A percentile compares a stretch with the other conserved stretches of the same genome.
phyloP scores from a whole-genome alignment of 192 early-diverging fungal genomes.

The Linnemannia zychae region DNA sequence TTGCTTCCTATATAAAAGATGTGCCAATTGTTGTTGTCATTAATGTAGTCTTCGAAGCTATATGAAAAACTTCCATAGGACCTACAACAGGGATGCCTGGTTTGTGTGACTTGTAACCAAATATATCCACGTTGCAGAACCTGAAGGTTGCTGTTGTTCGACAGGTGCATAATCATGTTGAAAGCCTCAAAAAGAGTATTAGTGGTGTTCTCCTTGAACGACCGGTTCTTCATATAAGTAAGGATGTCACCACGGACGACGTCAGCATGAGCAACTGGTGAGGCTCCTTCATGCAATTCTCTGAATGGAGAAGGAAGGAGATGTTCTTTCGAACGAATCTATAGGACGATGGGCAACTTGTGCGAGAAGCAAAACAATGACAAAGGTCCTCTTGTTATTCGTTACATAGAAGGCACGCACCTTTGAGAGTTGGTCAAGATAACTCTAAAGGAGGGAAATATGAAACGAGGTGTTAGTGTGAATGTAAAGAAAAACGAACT shows the following conservation, averaged over 20 bases:
- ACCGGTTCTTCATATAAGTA: neutral
- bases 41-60: constrained; percentile 4
- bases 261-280: too few relatives aligned
- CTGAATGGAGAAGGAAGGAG: too few relatives aligned
- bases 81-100: neutral
- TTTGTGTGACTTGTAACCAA: constrained; percentile 12
- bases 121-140: neutral
- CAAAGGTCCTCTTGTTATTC: too few relatives aligned
- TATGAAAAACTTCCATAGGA: neutral
- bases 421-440: too few relatives aligned
- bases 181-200: neutral
- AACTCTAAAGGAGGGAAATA: too few relatives aligned
- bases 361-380: too few relatives aligned
- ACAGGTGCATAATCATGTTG: constrained; percentile 12
- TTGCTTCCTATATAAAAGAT: neutral
- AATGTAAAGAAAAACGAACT: too few relatives aligned
- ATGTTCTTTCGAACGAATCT: too few relatives aligned
- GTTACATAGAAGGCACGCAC: too few relatives aligned
- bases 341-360: too few relatives aligned
- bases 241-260: neutral
- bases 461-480: too few relatives aligned
- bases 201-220: neutral
- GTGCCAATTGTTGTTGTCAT: constrained; percentile 9
- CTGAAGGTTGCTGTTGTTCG: neutral
- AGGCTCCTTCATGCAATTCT: too few relatives aligned